Base-by-base conservation (phyloP, 257 asterid genomes). In the Jaltomata sinuosa region DNA sequence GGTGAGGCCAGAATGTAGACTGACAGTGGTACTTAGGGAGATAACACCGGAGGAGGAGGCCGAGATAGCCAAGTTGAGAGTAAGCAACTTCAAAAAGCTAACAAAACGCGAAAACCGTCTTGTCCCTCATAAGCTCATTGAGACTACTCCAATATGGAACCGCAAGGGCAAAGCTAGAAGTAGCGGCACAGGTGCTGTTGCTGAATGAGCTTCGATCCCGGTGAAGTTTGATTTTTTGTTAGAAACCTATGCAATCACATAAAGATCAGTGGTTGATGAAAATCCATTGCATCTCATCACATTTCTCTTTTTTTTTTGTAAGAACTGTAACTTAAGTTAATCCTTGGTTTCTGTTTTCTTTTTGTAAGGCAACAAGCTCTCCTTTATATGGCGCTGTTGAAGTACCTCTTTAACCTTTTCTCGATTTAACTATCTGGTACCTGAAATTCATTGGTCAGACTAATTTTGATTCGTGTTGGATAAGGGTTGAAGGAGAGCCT, bases 31-130 rank as follows among this genome's bases (percentile, higher is more conserved):
- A 34, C 53, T 96, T 6, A 91, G 98, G 85, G 98, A 96, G 90
- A 92, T 93, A 82, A 96, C 97, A 12, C 87, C 95, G 1, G 98
- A 90, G 59, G 99, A 94, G 90, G 99, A 94, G 89, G 98, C 98
- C 7, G 88, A 92, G 89, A 94, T 96, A 47, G 98, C 99, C 49
- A 92, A 86, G 91, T 86, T 96, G 92, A 94, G 89, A 92, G 99
- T 96, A 55, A 84, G 85, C 88, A 96, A 93, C 79, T 92, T 90
- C 95, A 84, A 85, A 4, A 96, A 96, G 91, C 93, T 92, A 61
- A 88, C 89, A n/a, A 94, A 92, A 87, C 84, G 90, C 50, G 98
- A 94, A 87, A 91, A 38, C 54, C 91, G 98, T 19, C 97, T 96
- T 29, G 98, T 96, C 68, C 99, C 99, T 5, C 98, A 94, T 86